Percentiles rank a stretch among this genome's conserved stretches.
phyloP scores from a whole-genome alignment of 768 basidiomycete species.

The Auricularia heimuer region DNA sequence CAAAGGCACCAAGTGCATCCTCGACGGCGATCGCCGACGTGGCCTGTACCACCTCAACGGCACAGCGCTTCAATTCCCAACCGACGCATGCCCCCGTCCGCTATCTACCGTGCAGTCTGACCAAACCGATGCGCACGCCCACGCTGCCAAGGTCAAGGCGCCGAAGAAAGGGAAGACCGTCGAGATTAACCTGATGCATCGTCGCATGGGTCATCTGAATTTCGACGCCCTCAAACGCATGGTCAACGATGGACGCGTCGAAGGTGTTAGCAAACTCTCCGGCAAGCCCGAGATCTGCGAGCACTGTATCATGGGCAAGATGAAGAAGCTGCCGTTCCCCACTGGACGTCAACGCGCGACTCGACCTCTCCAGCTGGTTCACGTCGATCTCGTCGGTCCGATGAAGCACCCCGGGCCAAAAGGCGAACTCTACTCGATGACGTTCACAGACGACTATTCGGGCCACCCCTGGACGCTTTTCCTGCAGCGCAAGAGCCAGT shows the following conservation, averaged over 20 bases:
- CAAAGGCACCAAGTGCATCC: neutral
- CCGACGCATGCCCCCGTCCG: neutral
- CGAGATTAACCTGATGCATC: conserved; percentile 4
- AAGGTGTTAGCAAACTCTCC: neutral
- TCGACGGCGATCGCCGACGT: conserved; percentile 1
- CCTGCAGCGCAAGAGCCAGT: neutral
- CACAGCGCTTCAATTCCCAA: neutral
- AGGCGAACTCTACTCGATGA: neutral
- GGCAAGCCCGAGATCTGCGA: conserved; percentile 1
- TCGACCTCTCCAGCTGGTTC: conserved; percentile 1
- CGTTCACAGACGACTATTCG: neutral
- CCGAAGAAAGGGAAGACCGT: neutral
- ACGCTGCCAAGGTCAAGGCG: too few relatives aligned
- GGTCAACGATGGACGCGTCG: neutral
- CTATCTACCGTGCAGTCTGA: neutral
- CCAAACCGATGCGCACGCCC: neutral
- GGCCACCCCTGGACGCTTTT: neutral
- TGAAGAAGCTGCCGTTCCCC: neutral
- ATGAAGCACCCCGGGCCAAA: neutral
- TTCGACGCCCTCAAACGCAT: neutral
- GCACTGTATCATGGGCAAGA: conserved; percentile 2
- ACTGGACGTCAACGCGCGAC: neutral
- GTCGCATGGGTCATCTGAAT: conserved; percentile 3
- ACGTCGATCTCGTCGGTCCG: neutral
- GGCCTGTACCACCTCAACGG: conserved; percentile 10